These are phyloP conservation scores for Euphrasia arctica DNA, from an alignment of 305 asterid genomes.

Conservation along the genomic window DNA sequence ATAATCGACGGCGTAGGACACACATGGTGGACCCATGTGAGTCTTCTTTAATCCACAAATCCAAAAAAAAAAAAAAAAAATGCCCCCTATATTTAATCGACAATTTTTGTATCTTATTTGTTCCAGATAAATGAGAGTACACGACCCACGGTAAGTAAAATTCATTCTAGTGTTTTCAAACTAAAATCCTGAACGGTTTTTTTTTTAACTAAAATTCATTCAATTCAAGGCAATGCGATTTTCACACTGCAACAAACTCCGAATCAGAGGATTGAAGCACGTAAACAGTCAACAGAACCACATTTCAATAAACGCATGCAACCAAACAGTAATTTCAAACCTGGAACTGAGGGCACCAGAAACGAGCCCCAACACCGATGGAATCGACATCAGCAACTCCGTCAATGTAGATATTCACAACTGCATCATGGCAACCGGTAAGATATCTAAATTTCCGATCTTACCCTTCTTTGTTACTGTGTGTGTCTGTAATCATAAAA, in stretches of 20 bases:
- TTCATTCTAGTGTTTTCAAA: slow-evolving; percentile 9
- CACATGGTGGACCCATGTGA: slow-evolving; percentile 42
- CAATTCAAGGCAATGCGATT: slow-evolving; percentile 37
- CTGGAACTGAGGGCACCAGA: slow-evolving; percentile 38
- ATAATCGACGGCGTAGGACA: slow-evolving; percentile 42
- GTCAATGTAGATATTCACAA: slow-evolving; percentile 30
- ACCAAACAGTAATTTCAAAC: slow-evolving; percentile 21
- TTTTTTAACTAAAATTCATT: slow-evolving; percentile 4
- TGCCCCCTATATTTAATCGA: background rate
- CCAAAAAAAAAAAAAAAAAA: no score
- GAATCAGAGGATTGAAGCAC: slow-evolving; percentile 33
- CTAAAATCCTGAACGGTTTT: background rate
- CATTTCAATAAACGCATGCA: slow-evolving; percentile 35
- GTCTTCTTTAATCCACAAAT: slow-evolving; percentile 4
- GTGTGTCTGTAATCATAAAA: background rate
- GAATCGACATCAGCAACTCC: slow-evolving; percentile 44
- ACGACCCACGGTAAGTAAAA: slow-evolving; percentile 30
- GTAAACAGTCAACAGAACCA: slow-evolving; percentile 37
- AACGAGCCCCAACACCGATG: slow-evolving; percentile 53
- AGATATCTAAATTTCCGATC: slow-evolving; percentile 1
- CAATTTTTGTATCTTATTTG: slow-evolving; percentile 10
- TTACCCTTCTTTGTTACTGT: background rate
- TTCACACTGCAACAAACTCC: slow-evolving; percentile 34
- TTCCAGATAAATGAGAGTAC: slow-evolving; percentile 19
- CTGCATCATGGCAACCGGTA: slow-evolving; percentile 41